Conservation (phyloP, 192 early-diverging fungal genomes). For the Backusella morwellensis region DNA sequence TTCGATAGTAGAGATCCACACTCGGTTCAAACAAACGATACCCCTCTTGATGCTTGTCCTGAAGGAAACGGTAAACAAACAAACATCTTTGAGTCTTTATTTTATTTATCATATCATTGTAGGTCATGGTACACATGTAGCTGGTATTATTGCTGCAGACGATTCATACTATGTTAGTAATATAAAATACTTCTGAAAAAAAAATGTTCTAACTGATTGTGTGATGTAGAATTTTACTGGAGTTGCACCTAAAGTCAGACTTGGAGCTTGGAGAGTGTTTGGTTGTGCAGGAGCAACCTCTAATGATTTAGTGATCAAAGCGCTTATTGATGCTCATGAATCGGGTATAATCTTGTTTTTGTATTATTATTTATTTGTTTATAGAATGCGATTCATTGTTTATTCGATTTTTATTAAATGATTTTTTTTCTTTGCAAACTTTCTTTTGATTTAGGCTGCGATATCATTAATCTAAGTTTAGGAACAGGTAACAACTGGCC, state of each 20-base stretch:
- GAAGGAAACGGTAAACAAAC: slow-evolving; percentile 7
- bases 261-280: slow-evolving; percentile 82
- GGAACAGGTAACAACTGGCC: slow-evolving; percentile 65
- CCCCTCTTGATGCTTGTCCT: slow-evolving; percentile 53
- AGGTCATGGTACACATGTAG: slow-evolving; percentile 71
- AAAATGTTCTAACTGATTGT: neutral
- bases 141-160: slow-evolving; percentile 58
- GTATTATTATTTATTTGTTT: neutral
- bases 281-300: slow-evolving; percentile 69
- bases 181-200: neutral
- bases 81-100: too few species aligned
- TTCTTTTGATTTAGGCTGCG: slow-evolving; percentile 41
- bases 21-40: slow-evolving; percentile 20
- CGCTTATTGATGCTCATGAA: slow-evolving; percentile 63
- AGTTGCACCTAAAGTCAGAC: slow-evolving; percentile 64
- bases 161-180: slow-evolving; percentile 37
- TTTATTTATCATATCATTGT: neutral
- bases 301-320: slow-evolving; percentile 76
- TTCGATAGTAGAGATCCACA: slow-evolving; percentile 26
- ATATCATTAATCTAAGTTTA: slow-evolving; percentile 85
- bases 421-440: neutral
- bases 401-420: neutral
- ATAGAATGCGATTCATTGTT: neutral
- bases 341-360: slow-evolving; percentile 40
- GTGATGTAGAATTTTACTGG: slow-evolving; percentile 47